Evolutionary conservation across 768 basidiomycete species (phyloP).

Genomic region (Paxillus rubicundulus): DNA sequence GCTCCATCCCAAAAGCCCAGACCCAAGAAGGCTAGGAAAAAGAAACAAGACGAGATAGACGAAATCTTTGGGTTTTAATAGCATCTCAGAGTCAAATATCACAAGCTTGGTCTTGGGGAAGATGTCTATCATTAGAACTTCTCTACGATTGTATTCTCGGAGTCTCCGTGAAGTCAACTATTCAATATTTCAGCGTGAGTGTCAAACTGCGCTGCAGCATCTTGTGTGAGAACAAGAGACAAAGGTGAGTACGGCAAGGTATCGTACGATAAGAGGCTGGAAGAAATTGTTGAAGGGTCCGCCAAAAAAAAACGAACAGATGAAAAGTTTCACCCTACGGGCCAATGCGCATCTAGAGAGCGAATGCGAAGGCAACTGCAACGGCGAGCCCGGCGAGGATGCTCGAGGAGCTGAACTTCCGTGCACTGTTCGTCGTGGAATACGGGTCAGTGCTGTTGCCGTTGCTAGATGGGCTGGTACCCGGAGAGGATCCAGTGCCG

Average conservation of each 20-base stretch:
- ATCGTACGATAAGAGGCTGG: background rate
- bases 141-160: background rate
- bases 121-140: background rate
- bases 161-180: background rate
- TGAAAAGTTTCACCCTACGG: background rate
- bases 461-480: constrained; percentile 19
- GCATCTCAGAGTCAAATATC: background rate
- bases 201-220: background rate
- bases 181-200: background rate
- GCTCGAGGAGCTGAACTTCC: constrained; percentile 46
- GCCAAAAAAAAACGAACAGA: background rate
- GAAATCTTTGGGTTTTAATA: constrained; percentile 55
- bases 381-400: constrained; percentile 49
- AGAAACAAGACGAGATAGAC: constrained; percentile 59
- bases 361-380: constrained; percentile 42
- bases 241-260: background rate
- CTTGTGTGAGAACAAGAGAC: background rate
- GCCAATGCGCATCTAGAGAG: constrained; percentile 35
- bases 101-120: background rate
- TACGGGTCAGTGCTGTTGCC: constrained; percentile 3
- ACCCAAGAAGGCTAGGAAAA: constrained; percentile 39
- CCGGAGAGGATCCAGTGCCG: constrained; percentile 16
- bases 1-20: background rate
- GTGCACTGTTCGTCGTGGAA: constrained; percentile 38
- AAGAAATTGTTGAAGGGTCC: background rate